Conservation (phyloP, 129 eudicot genomes). For the Tagetes patula region DNA sequence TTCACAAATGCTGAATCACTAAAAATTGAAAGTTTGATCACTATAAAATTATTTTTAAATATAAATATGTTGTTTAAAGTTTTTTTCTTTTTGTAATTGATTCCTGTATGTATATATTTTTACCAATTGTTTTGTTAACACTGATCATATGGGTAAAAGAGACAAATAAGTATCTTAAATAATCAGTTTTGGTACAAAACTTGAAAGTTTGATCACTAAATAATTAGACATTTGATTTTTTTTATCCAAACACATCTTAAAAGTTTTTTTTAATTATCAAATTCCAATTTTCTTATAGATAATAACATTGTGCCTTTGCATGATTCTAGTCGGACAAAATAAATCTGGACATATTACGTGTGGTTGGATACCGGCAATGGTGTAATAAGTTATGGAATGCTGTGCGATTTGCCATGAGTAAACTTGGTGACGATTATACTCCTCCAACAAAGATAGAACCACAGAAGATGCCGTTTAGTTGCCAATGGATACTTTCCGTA, state of each 20-base stretch:
- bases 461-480: slow-evolving; percentile 63
- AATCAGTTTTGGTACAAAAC: not conserved
- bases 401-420: slow-evolving; percentile 83
- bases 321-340: slow-evolving; percentile 83
- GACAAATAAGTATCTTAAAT: not conserved
- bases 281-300: not conserved
- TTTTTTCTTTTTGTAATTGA: not conserved
- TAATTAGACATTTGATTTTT: not conserved
- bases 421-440: slow-evolving; percentile 79
- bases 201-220: not conserved
- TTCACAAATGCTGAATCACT: not conserved
- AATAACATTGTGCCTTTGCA: slow-evolving; percentile 13
- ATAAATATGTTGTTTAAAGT: not conserved
- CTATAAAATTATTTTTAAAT: not conserved
- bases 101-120: not conserved
- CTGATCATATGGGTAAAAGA: not conserved
- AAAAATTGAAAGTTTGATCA: no score
- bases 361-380: slow-evolving; percentile 89
- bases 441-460: slow-evolving; percentile 61
- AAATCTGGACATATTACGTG: slow-evolving; percentile 86
- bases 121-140: not conserved
- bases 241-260: not conserved
- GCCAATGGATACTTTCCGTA: slow-evolving; percentile 93
- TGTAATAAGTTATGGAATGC: slow-evolving; percentile 97
- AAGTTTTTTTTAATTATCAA: not conserved